These are phyloP conservation scores for Venturia asperata DNA, from an alignment of 2,329 filamentous ascomycete genomes.

Conservation along the genomic window DNA sequence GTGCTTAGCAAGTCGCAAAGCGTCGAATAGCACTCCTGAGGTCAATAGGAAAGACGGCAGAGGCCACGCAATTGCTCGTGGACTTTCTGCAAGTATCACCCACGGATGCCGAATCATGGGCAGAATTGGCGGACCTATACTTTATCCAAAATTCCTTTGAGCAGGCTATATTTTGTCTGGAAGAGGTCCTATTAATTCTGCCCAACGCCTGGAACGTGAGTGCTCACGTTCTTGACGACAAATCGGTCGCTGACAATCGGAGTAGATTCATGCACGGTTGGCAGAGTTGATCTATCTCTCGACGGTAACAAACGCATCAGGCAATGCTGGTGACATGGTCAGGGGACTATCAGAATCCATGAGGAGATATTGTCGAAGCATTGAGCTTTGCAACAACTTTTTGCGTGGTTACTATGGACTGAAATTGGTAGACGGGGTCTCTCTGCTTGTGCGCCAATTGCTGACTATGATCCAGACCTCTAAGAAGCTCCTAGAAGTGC, in stretches of 20 bases:
- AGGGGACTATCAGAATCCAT: slow-evolving; percentile 62
- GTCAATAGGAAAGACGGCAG: slow-evolving; percentile 59
- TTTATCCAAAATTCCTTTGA: slow-evolving; percentile 67
- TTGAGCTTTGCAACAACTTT: slow-evolving; percentile 92
- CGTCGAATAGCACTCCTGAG: slow-evolving; percentile 72
- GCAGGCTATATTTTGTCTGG: slow-evolving; percentile 80
- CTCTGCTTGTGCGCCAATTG: not conserved
- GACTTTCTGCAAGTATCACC: slow-evolving; percentile 74
- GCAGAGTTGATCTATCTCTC: slow-evolving; percentile 78
- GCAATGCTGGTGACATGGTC: slow-evolving; percentile 32
- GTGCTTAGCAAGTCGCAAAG: slow-evolving; percentile 68
- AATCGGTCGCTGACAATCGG: slow-evolving; percentile 3
- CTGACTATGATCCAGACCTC: slow-evolving; percentile 21
- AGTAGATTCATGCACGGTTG: slow-evolving; percentile 73
- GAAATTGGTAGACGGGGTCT: slow-evolving; percentile 54
- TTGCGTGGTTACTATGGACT: slow-evolving; percentile 88
- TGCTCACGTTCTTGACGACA: slow-evolving; percentile 21
- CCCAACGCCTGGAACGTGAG: slow-evolving; percentile 95
- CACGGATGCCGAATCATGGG: slow-evolving; percentile 89
- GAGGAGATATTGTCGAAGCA: slow-evolving; percentile 78
- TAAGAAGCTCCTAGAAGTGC: slow-evolving; percentile 26
- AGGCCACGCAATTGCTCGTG: slow-evolving; percentile 68
- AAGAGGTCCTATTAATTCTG: slow-evolving; percentile 78
- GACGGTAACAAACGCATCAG: slow-evolving; percentile 26
- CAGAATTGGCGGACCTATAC: slow-evolving; percentile 84